phyloP scores from a whole-genome alignment of 768 basidiomycete genomes.

The Rhizopogon sp. region DNA sequence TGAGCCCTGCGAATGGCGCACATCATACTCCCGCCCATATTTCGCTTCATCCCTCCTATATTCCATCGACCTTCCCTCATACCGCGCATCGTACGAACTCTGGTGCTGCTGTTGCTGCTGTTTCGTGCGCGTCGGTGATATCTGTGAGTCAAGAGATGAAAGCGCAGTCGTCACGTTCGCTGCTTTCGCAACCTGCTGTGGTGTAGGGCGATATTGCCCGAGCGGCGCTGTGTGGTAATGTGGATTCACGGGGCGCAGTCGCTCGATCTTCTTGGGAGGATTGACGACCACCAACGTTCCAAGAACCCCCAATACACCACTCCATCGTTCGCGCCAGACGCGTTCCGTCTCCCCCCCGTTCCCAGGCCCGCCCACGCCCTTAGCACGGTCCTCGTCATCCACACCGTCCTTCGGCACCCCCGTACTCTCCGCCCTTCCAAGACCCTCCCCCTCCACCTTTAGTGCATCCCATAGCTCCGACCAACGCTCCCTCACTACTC shows the following conservation, averaged over 20 bases:
- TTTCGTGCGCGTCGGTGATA: slow-evolving; percentile 14
- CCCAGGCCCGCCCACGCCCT: background rate
- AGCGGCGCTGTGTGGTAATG: background rate
- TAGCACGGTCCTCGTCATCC: background rate
- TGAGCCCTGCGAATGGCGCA: background rate
- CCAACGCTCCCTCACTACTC: slow-evolving; percentile 61
- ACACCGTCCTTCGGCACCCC: background rate
- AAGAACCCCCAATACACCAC: slow-evolving; percentile 53
- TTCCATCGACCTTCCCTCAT: background rate
- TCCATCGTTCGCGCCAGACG: slow-evolving; percentile 70
- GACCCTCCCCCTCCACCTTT: slow-evolving; percentile 65
- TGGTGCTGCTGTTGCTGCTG: slow-evolving; percentile 24
- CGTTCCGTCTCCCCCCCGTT: slow-evolving; percentile 49
- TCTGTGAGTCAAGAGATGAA: slow-evolving; percentile 21
- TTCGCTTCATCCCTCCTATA: background rate
- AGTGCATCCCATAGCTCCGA: slow-evolving; percentile 81
- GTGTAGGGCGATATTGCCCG: slow-evolving; percentile 6
- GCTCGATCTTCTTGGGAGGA: background rate
- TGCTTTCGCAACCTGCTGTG: slow-evolving; percentile 3
- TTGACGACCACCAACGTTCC: slow-evolving; percentile 31
- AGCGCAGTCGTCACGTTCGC: slow-evolving; percentile 4
- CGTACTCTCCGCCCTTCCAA: slow-evolving; percentile 43
- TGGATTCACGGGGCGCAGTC: background rate
- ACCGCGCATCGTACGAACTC: slow-evolving; percentile 16
- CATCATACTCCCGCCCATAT: slow-evolving; percentile 1